Evolutionary conservation across 805 yeast genomes (phyloP).

Genomic region (Sungouiozyma ichnusensis): DNA sequence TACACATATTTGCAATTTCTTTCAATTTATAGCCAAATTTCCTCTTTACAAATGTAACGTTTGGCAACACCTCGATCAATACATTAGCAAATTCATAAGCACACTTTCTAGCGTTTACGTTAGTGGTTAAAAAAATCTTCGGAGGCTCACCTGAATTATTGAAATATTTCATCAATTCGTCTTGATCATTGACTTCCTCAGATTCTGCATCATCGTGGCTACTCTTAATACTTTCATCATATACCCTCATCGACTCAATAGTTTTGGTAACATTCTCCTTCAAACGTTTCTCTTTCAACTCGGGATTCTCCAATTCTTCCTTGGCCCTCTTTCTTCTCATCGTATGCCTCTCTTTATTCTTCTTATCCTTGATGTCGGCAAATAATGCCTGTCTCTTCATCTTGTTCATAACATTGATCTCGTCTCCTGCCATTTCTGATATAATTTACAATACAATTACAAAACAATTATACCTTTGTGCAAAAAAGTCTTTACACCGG

Average conservation of each 20-base stretch:
- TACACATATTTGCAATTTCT: slow-evolving; percentile 76
- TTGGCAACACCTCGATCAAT: slow-evolving; percentile 75
- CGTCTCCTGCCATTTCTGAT: slow-evolving; percentile 28
- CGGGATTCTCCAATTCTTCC: slow-evolving; percentile 78
- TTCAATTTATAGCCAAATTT: slow-evolving; percentile 74
- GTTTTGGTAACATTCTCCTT: slow-evolving; percentile 72
- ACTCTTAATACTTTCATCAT: slow-evolving; percentile 65
- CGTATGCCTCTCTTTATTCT: slow-evolving; percentile 67
- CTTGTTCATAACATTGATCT: slow-evolving; percentile 56
- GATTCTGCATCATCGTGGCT: slow-evolving; percentile 31
- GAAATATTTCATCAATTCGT: slow-evolving; percentile 24
- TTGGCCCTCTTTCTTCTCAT: slow-evolving; percentile 75
- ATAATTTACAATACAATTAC: background rate
- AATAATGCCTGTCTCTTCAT: slow-evolving; percentile 68
- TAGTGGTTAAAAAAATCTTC: slow-evolving; percentile 83
- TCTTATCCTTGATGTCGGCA: slow-evolving; percentile 62
- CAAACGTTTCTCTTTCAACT: slow-evolving; percentile 67
- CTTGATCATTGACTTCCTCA: slow-evolving; percentile 8
- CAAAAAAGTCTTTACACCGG: background rate
- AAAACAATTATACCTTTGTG: background rate
- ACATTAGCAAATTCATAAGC: slow-evolving; percentile 89
- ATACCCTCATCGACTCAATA: slow-evolving; percentile 73
- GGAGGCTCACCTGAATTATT: slow-evolving; percentile 58
- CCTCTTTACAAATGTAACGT: slow-evolving; percentile 77
- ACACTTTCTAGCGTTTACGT: slow-evolving; percentile 69